Evolutionary conservation across 169 alveolate genomes (phyloP), one percentile per base, ranked within the genome.

Genomic region (Eimeria praecox): DNA sequence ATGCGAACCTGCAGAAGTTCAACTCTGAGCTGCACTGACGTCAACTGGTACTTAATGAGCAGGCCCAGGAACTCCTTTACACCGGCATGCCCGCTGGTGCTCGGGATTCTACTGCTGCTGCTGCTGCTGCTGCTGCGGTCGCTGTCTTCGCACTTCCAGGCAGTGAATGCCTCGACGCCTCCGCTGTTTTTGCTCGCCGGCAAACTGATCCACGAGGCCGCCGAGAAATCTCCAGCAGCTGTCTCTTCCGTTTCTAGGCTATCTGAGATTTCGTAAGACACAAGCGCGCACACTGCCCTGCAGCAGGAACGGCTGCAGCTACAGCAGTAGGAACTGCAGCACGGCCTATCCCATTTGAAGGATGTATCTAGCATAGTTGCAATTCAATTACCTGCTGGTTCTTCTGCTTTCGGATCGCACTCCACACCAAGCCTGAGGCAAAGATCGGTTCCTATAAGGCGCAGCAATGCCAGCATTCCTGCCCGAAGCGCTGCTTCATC

Each of bases 381-480:
- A 1, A 73, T 73, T 73, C 69, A 10, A n/a, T 27, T 87, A 87
- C 94, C 94, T 59, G 64, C 59, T 38, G 69, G 10, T 64, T 62
- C 94, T 62, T 42, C 66, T 5, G 82, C 83, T 33, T 64, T 62
- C 18, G 62, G 42, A 14, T 38, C 94, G 52, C 42, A 22, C 18
- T 87, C 83, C 46, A 87, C 85, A 59, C 83, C 94, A 18, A 87
- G 94, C 22, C 83, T 35, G 33, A 87, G 94, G 52, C 94, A 87
- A 30, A 87, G 46, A 22, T 87, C 94, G 6, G 30, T 64, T 30
- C 62, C 46, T 27, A 59, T 22, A 22, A 87, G 64, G 82, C 83
- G 94, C 64, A 87, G 85, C 30, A 87, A 49, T 2, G 94, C 94
- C 33, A 75, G 10, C 35, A 64, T 33, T 18, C 94, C 83, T 24